These are phyloP conservation scores for Cymodocea nodosa DNA, from an alignment of 116 monocot species.

Conservation along the genomic window DNA sequence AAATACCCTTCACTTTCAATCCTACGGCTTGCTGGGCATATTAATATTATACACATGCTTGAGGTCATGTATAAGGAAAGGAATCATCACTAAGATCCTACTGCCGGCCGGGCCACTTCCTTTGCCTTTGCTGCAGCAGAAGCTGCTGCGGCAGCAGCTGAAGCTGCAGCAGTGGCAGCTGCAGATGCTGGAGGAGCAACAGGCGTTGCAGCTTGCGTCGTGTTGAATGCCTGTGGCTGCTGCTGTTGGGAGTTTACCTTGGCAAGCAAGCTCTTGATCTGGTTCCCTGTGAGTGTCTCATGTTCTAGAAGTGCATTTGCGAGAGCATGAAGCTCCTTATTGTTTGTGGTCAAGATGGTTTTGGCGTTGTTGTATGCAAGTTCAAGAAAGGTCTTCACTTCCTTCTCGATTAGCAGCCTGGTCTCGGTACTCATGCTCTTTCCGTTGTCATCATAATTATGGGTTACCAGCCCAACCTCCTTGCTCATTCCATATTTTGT, in stretches of 20 bases:
- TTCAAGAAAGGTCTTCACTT: conserved; percentile 67
- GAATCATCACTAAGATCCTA: conserved; percentile 10
- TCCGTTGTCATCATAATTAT: conserved; percentile 80
- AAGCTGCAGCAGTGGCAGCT: conserved; percentile 57
- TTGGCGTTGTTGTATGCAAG: conserved; percentile 89
- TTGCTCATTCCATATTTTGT: conserved; percentile 97
- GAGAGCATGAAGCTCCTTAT: conserved; percentile 74
- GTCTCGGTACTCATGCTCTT: conserved; percentile 93
- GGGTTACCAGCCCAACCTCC: conserved; percentile 62
- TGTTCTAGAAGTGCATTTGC: conserved; percentile 85
- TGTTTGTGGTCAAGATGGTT: conserved; percentile 50
- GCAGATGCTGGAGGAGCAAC: conserved; percentile 30
- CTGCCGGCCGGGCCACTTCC: conserved; percentile 41
- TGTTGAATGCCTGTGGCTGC: conserved; percentile 26
- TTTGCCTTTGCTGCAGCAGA: conserved; percentile 78
- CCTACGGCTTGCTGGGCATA: too few species aligned
- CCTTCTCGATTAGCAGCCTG: conserved; percentile 71
- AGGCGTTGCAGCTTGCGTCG: conserved; percentile 21
- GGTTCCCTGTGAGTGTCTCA: conserved; percentile 68
- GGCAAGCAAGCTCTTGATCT: conserved; percentile 71
- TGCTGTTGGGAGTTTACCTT: conserved; percentile 32
- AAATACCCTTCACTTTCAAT: too few species aligned
- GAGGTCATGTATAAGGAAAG: too few species aligned
- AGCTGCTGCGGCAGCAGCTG: conserved; percentile 67
- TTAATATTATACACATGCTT: too few species aligned